Evolutionary conservation across 495 filamentous ascomycete species (phyloP), one percentile per base, ranked within the genome.

Genomic region (Penicillium canescens): DNA sequence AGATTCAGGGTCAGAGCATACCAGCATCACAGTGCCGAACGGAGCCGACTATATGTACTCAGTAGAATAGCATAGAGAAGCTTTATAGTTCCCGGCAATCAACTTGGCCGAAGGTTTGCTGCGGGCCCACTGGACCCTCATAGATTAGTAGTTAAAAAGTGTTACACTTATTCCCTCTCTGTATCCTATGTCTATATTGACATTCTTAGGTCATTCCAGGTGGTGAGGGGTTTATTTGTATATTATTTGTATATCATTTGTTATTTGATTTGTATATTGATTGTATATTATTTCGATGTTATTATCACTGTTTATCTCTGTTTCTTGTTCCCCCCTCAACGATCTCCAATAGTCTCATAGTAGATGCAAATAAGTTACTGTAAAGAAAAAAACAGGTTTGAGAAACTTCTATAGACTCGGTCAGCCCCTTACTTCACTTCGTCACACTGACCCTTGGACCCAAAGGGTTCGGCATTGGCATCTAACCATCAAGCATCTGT

Each of bases 361-460:
- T 3, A 31, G 43, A 37, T 13, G 28, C 13, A 51, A 34, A 34
- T 41, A 14, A 26, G 44, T 26, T 41, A 42, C 10, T 39, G 8
- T 26, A 28, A 18, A 18, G 18, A 18, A 18, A 18, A 18, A 18
- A 42, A 31, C 23, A 24, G 49, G 38, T 36, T 51, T 39, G 24
- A 16, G 46, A 49, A 23, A 50, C 48, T 55, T 50, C 44, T 42
- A 50, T 60, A 55, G 46, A 52, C 47, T 52, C 43, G 39, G 46
- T 45, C 41, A 52, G 48, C 63, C 60, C 63, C 63, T 66, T 66
- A 52, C 63, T 57, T 66, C 46, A 3, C 28, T 31, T 56, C 55
- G 42, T 56, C 59, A 59, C 53, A 45, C 50, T 56, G 63, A 57
- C 54, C 57, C 60, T 56, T 63, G 51, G 50, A 55, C 45, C 43